These are phyloP conservation scores for Candida germanica DNA, from an alignment of 805 yeast genomes.

Conservation along the genomic window DNA sequence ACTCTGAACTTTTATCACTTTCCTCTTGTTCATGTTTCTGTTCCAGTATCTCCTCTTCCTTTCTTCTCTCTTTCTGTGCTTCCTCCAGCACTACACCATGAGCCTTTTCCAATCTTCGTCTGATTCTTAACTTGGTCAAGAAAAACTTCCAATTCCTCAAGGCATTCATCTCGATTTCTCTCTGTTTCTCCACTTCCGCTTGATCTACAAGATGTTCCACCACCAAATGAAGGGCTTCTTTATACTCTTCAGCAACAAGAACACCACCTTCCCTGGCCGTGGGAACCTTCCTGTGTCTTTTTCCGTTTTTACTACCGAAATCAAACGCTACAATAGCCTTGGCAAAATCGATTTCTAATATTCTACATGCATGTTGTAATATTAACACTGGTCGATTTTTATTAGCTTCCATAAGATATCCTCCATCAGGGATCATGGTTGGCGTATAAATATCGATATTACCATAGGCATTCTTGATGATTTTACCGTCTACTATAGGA, in stretches of 20 bases:
- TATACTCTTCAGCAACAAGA: constrained; percentile 60
- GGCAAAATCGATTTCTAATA: constrained; percentile 73
- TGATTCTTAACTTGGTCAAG: constrained; percentile 48
- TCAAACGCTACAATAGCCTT: constrained; percentile 87
- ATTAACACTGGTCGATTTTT: constrained; percentile 36
- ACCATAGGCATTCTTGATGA: constrained; percentile 76
- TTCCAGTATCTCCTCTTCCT: neutral
- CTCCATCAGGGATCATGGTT: constrained; percentile 82
- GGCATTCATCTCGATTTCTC: constrained; percentile 46
- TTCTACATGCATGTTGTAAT: constrained; percentile 68
- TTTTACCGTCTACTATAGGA: constrained; percentile 59
- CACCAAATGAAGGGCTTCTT: constrained; percentile 57
- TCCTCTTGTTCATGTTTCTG: constrained; percentile 3
- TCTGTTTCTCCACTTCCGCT: constrained; percentile 43
- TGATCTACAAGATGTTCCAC: constrained; percentile 48
- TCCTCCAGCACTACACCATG: constrained; percentile 44
- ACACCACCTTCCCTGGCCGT: constrained; percentile 73
- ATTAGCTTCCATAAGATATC: constrained; percentile 46
- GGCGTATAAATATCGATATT: constrained; percentile 78
- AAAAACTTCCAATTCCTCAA: constrained; percentile 53
- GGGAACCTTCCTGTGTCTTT: constrained; percentile 31
- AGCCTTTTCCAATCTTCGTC: constrained; percentile 40
- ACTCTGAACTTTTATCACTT: constrained; percentile 6
- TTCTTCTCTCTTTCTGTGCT: neutral
- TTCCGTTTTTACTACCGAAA: constrained; percentile 43